phyloP scores from a whole-genome alignment of 495 filamentous ascomycete genomes.

The Pyrenopolyporus hunteri region DNA sequence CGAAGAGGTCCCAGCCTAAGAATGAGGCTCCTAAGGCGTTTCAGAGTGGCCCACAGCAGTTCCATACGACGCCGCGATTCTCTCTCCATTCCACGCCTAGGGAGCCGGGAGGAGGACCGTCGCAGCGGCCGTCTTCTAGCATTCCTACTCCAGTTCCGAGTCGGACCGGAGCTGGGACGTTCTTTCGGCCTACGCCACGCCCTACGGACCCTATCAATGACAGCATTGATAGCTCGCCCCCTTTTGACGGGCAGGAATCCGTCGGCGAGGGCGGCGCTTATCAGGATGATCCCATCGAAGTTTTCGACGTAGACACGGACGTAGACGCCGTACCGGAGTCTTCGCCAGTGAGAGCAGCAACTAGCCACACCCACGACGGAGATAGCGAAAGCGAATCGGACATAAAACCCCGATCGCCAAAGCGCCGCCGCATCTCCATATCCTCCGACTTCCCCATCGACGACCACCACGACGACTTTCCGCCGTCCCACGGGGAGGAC shows the following conservation, averaged over 20 bases:
- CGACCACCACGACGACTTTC: background rate
- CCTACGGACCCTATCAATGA: slow-evolving; percentile 31
- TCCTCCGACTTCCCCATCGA: slow-evolving; percentile 12
- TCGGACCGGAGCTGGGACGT: slow-evolving; percentile 16
- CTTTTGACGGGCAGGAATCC: background rate
- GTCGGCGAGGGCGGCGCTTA: background rate
- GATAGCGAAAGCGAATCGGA: slow-evolving; percentile 19
- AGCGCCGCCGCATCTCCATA: slow-evolving; percentile 41
- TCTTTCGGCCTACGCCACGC: slow-evolving; percentile 31
- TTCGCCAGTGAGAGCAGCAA: slow-evolving; percentile 17
- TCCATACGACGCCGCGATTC: slow-evolving; percentile 52
- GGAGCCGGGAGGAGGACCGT: slow-evolving; percentile 5
- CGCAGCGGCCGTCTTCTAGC: slow-evolving; percentile 35
- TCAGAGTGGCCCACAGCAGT: slow-evolving; percentile 40
- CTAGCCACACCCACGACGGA: background rate
- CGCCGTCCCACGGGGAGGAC: background rate
- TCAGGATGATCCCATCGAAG: slow-evolving; percentile 44
- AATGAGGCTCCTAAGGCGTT: slow-evolving; percentile 42
- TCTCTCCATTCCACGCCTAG: slow-evolving; percentile 40
- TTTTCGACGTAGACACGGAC: slow-evolving; percentile 30
- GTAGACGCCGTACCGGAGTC: slow-evolving; percentile 37
- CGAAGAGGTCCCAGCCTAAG: slow-evolving; percentile 45
- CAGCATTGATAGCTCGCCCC: slow-evolving; percentile 37
- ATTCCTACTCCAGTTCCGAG: slow-evolving; percentile 23
- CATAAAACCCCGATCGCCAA: slow-evolving; percentile 17